Percentiles rank a stretch among this genome's conserved stretches.
phyloP scores from a whole-genome alignment of 768 basidiomycete species.

The Leucogyrophana mollusca region DNA sequence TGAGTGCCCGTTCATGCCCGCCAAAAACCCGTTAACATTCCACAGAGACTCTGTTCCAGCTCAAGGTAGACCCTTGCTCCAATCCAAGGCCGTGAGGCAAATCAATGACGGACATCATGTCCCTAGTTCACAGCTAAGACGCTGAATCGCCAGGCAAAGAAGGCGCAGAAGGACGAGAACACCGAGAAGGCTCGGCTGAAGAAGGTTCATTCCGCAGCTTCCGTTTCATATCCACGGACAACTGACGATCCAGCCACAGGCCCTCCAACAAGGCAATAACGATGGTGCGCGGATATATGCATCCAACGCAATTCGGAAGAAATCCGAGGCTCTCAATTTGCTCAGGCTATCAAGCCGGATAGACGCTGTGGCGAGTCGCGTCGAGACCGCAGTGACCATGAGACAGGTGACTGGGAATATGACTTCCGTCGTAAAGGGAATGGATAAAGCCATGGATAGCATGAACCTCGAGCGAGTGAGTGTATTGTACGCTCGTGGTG shows the following conservation, averaged over 20 bases:
- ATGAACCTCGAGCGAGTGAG: slow-evolving; percentile 97
- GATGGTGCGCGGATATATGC: slow-evolving; percentile 99
- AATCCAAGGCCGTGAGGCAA: slow-evolving; percentile 7
- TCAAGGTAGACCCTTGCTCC: slow-evolving; percentile 64
- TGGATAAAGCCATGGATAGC: slow-evolving; percentile 99
- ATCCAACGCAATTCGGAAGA: slow-evolving; percentile 97
- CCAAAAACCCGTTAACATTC: slow-evolving; percentile 27
- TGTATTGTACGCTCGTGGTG: slow-evolving; percentile 7
- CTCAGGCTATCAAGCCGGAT: slow-evolving; percentile 88
- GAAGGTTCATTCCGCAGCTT: slow-evolving; percentile 56
- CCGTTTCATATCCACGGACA: neutral
- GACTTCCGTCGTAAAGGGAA: slow-evolving; percentile 93
- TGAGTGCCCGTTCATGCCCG: slow-evolving; percentile 39
- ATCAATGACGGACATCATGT: slow-evolving; percentile 7
- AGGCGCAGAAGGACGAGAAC: slow-evolving; percentile 94
- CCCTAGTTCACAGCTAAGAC: slow-evolving; percentile 96
- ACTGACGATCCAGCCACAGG: slow-evolving; percentile 46
- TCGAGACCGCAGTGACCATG: slow-evolving; percentile 99
- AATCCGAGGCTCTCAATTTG: slow-evolving; percentile 90
- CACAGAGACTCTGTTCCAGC: slow-evolving; percentile 95
- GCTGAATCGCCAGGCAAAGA: slow-evolving; percentile 91
- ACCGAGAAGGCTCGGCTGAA: slow-evolving; percentile 88
- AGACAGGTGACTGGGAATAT: slow-evolving; percentile 94
- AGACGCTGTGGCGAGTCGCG: slow-evolving; percentile 94
- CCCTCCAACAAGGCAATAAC: slow-evolving; percentile 92